These are phyloP conservation scores for Solanum gracilifrons DNA, from an alignment of 257 asterid genomes.

Conservation along the genomic window DNA sequence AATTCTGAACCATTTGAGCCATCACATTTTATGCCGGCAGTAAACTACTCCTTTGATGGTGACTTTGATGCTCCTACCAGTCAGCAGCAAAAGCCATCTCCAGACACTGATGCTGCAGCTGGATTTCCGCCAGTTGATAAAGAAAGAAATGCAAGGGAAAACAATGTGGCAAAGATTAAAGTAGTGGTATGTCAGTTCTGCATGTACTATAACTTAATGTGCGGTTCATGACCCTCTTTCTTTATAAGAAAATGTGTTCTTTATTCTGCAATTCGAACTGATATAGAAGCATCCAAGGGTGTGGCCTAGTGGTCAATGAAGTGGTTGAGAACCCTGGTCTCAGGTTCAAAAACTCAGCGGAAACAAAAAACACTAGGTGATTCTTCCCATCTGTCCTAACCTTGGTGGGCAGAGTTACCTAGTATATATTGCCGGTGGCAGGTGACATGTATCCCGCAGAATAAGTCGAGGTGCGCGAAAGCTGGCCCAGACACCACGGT, in stretches of 20 bases:
- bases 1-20: constrained; percentile 90
- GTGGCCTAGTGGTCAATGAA: background rate
- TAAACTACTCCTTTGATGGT: constrained; percentile 56
- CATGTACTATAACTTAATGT: background rate
- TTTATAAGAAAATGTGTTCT: background rate
- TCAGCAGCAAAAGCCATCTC: constrained; percentile 46
- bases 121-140: constrained; percentile 39
- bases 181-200: constrained; percentile 61
- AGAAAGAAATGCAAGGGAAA: constrained; percentile 63
- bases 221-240: background rate
- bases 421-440: background rate
- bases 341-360: background rate
- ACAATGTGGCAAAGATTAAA: constrained; percentile 87
- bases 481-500: background rate
- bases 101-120: constrained; percentile 48
- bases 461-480: background rate
- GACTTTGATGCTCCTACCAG: constrained; percentile 49
- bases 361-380: no score
- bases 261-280: background rate
- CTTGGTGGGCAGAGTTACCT: background rate
- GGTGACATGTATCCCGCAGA: background rate
- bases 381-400: background rate
- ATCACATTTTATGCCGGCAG: constrained; percentile 90
- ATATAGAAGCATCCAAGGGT: background rate
- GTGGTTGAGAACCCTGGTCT: background rate